Conservation (phyloP, 805 yeast genomes). For the Yamadazyma endophytica region DNA sequence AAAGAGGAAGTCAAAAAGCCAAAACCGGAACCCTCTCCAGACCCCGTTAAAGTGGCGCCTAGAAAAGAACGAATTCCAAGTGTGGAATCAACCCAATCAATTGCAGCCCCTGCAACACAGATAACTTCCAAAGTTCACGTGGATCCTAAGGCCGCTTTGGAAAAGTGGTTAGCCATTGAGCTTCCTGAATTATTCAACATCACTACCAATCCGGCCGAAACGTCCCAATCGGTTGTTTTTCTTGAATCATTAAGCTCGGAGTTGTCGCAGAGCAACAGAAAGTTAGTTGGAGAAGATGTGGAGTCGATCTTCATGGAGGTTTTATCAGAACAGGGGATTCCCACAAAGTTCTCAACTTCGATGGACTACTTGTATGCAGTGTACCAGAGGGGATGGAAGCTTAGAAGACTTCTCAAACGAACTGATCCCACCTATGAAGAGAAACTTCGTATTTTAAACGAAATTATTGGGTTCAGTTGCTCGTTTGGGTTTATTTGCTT, state of each 20-base stretch:
- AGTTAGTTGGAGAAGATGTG: conserved; percentile 27
- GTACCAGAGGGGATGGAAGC: conserved; percentile 38
- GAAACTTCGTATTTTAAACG: conserved; percentile 41
- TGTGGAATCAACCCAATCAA: not conserved
- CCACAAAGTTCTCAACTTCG: conserved; percentile 27
- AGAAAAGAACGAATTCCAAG: not conserved
- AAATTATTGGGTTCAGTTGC: conserved; percentile 45
- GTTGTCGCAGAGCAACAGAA: conserved; percentile 8
- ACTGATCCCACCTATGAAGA: conserved; percentile 34
- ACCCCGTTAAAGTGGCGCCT: not conserved
- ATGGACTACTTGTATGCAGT: conserved; percentile 44
- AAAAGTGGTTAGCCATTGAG: conserved; percentile 39
- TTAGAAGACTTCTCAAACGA: conserved; percentile 40
- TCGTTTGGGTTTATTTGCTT: conserved; percentile 68
- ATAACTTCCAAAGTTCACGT: too few relatives aligned
- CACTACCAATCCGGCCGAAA: conserved; percentile 18
- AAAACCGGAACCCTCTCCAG: not conserved
- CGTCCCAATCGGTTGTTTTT: conserved; percentile 13
- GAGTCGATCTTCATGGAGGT: conserved; percentile 55
- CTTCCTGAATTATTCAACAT: conserved; percentile 35
- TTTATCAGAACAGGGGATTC: conserved; percentile 51
- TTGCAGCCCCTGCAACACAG: too few relatives aligned
- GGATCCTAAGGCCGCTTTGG: conserved; percentile 17
- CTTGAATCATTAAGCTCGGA: conserved; percentile 23
- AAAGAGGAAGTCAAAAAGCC: conserved; percentile 1